Conservation (phyloP, 1,284 basidiomycete genomes). For the Leccinum angustisporum region DNA sequence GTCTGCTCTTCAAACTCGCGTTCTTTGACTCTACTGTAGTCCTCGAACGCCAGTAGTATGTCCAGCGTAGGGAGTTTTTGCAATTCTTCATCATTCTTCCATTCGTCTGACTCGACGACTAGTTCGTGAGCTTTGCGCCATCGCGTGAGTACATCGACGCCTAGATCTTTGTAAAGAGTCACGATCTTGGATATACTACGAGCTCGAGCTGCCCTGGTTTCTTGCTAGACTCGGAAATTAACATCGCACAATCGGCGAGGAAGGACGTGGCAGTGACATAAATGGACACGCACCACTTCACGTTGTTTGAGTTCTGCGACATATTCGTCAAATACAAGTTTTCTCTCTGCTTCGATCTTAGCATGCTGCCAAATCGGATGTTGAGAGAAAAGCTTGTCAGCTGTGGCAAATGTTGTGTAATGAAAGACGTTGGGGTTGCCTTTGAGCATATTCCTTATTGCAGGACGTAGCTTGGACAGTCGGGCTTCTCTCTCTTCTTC, state of each 20-base stretch:
- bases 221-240: constrained; percentile 51
- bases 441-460: constrained; percentile 79
- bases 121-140: constrained; percentile 83
- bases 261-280: background rate
- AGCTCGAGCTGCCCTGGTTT: constrained; percentile 69
- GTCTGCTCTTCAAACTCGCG: constrained; percentile 86
- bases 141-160: constrained; percentile 85
- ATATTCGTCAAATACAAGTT: constrained; percentile 87
- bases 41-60: constrained; percentile 88
- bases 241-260: constrained; percentile 8
- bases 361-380: constrained; percentile 89
- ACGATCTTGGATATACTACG: constrained; percentile 80
- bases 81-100: constrained; percentile 72
- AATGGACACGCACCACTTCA: constrained; percentile 66
- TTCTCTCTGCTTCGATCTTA: constrained; percentile 80
- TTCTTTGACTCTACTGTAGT: constrained; percentile 85
- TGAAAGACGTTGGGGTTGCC: constrained; percentile 84
- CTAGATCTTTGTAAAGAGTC: constrained; percentile 75
- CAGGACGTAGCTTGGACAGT: constrained; percentile 79
- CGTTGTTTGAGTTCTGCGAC: constrained; percentile 78
- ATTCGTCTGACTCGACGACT: constrained; percentile 76
- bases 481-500: constrained; percentile 81
- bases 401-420: constrained; percentile 86
- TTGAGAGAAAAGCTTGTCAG: constrained; percentile 77
- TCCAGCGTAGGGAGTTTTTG: constrained; percentile 84